These are phyloP conservation scores for Tulasnella calospora DNA, from an alignment of 768 basidiomycete species.

Conservation along the genomic window DNA sequence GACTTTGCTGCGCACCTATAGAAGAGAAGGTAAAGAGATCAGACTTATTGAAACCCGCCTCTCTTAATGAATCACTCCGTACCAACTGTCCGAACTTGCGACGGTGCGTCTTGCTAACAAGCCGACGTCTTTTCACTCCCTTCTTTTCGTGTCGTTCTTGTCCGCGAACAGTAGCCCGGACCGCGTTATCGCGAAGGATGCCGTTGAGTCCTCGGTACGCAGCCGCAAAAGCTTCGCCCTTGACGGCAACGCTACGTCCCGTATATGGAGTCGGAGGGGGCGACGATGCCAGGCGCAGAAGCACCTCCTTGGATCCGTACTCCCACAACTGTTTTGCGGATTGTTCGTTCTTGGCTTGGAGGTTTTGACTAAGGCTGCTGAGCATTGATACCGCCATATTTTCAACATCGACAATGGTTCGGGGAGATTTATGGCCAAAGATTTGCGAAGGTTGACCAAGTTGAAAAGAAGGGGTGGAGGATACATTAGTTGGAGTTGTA, in stretches of 20 bases:
- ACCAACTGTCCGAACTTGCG: slow-evolving; percentile 75
- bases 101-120: slow-evolving; percentile 73
- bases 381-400: not conserved
- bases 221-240: not conserved
- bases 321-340: slow-evolving; percentile 13
- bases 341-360: not conserved
- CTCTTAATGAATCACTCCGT: slow-evolving; percentile 34
- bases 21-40: slow-evolving; percentile 28
- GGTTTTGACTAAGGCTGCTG: not conserved
- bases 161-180: not conserved
- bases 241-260: slow-evolving; percentile 16
- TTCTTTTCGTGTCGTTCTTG: slow-evolving; percentile 70
- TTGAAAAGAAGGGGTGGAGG: not conserved
- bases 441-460: not conserved
- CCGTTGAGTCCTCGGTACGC: slow-evolving; percentile 2
- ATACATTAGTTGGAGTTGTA: not conserved
- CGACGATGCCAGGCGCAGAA: not conserved
- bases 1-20: slow-evolving; percentile 79
- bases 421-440: not conserved
- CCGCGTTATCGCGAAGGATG: slow-evolving; percentile 11
- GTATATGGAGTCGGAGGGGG: slow-evolving; percentile 10
- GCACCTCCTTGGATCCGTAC: not conserved
- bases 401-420: not conserved
- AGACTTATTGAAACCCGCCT: slow-evolving; percentile 18
- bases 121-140: slow-evolving; percentile 68